A percentile compares a stretch with the other conserved stretches of the same genome.
Evolutionary conservation across 805 yeast species (phyloP).

Genomic region (Hemisphaericaspora nanyangensis): DNA sequence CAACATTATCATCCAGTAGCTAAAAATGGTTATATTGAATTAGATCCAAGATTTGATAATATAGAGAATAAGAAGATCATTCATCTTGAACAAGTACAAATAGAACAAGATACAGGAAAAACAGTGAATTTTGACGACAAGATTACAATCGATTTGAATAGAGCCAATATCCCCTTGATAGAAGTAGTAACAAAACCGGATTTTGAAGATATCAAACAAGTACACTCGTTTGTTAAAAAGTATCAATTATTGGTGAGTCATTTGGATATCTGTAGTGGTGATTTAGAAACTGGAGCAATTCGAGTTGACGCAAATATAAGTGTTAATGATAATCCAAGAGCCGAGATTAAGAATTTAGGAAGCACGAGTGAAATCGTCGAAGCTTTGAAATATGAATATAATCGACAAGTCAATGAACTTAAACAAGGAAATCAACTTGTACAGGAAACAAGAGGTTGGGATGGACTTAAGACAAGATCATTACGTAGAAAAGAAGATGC

Average conservation of each 20-base stretch:
- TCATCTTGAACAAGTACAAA: conserved; percentile 73
- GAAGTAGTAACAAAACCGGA: conserved; percentile 93
- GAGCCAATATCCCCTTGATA: conserved; percentile 81
- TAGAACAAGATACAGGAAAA: conserved; percentile 95
- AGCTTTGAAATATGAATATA: conserved; percentile 72
- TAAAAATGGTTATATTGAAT: conserved; percentile 52
- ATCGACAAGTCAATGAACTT: conserved; percentile 58
- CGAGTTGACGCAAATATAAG: conserved; percentile 94
- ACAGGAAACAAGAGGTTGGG: conserved; percentile 90
- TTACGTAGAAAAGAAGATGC: conserved; percentile 76
- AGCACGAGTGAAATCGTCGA: conserved; percentile 74
- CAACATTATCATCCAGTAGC: conserved; percentile 85
- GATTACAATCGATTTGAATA: conserved; percentile 68
- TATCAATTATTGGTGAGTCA: conserved; percentile 69
- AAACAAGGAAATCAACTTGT: conserved; percentile 24
- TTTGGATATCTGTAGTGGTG: conserved; percentile 78
- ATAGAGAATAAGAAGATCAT: conserved; percentile 45
- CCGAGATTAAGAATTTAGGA: conserved; percentile 87
- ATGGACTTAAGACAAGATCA: conserved; percentile 64
- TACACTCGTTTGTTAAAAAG: conserved; percentile 75
- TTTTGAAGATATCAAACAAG: conserved; percentile 61
- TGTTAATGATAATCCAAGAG: conserved; percentile 64
- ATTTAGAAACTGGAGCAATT: conserved; percentile 91
- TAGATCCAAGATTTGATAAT: conserved; percentile 53
- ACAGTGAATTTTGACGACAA: conserved; percentile 41